Base-by-base conservation (phyloP, 2,329 filamentous ascomycete species). In the Pseudogymnoascus sp. region DNA sequence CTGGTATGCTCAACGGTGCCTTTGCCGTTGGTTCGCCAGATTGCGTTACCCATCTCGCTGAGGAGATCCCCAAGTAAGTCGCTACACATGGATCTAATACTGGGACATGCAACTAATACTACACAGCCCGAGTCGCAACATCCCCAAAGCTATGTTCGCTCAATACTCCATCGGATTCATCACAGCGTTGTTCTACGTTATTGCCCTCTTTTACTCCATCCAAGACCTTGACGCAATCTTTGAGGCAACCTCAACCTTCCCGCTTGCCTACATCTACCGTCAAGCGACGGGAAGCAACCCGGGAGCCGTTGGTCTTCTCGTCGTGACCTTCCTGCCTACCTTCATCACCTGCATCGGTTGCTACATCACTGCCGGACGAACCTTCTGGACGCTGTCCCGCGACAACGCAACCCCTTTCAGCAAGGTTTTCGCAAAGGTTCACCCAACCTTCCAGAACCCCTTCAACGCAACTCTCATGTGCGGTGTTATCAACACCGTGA, bases 11-110 rank as follows among this genome's bases (percentile, higher is more conserved):
- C 14, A 89, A 89, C 68, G 86, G 85, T 8, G 86, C 86, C 3
- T 89, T 84, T 70, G 82, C 82, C 45, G 82, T 89, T 23, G 86
- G 86, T 5, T 82, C 83, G 1, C 82, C 85, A 0, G 86, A 89
- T 69, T 82, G 83, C 54, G 81, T 84, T 0, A 82, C 82, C 1
- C 86, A 88, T 69, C 71, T 87, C 51, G 81, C 83, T 0, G 85
- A 88, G 70, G 85, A 87, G 71, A 85, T 87, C 36, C 83, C 76
- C 0, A 64, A 66, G 47, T 57, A 57, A 57, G 47, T 57, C n/a
- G 45, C 2, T 31, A 8, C 8, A 18, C 8, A 3, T 34, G 2
- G 47, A 57, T 34, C n/a, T 5, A 4, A 12, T 57, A 34, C 8
- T 34, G 2, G 3, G 31, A 18, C n/a, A 57, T 34, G 8, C 4